These are phyloP conservation scores for Neurospora sp. DNA, from an alignment of 495 filamentous ascomycete genomes.

Conservation along the genomic window DNA sequence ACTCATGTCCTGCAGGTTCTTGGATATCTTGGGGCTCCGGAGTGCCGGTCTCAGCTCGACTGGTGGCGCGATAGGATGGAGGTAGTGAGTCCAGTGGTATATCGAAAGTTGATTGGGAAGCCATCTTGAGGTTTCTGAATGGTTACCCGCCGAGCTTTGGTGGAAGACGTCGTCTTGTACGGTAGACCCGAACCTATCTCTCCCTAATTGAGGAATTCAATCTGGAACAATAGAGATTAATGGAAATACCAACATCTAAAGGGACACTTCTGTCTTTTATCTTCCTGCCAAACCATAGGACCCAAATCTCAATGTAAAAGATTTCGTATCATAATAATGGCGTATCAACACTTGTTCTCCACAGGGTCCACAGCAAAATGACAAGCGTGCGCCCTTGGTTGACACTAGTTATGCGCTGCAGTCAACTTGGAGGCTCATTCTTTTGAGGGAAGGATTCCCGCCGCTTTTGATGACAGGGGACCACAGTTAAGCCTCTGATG, in stretches of 20 bases:
- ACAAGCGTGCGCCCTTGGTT: not conserved
- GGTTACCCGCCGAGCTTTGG: not conserved
- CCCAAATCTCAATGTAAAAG: not conserved
- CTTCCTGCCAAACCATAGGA: not conserved
- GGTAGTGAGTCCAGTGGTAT: not conserved
- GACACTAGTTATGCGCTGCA: not conserved
- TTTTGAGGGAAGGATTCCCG: not conserved
- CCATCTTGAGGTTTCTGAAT: not conserved
- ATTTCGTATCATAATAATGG: not conserved
- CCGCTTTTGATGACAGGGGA: not conserved
- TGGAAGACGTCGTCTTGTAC: not conserved
- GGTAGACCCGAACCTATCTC: not conserved
- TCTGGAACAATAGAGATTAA: not conserved
- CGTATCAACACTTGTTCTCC: not conserved
- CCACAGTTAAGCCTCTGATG: not conserved
- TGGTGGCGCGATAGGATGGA: not conserved
- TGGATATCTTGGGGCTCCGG: not conserved
- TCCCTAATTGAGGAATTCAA: not conserved
- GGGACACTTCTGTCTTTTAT: not conserved
- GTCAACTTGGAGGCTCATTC: not conserved
- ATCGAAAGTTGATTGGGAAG: not conserved
- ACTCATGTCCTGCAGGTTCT: constrained; percentile 9
- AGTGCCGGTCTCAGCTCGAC: not conserved
- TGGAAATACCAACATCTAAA: not conserved
- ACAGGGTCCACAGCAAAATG: not conserved